Percentiles rank a stretch among this genome's conserved stretches.
These are phyloP conservation scores for Coprinellus aureogranulatus DNA, from an alignment of 768 basidiomycete species.

Conservation along the genomic window DNA sequence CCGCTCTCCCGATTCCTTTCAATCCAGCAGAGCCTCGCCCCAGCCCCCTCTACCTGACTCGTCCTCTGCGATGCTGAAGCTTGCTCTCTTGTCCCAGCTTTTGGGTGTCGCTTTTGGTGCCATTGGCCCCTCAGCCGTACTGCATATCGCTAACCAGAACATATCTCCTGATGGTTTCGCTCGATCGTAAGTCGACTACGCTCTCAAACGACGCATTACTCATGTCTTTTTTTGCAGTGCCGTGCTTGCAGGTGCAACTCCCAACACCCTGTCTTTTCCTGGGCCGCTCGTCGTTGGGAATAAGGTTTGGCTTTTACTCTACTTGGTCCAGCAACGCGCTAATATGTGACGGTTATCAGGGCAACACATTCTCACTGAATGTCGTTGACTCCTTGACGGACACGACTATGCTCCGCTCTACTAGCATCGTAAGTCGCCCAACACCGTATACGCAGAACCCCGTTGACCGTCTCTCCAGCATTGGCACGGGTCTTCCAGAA, in stretches of 20 bases:
- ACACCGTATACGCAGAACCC: neutral
- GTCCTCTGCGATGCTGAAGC: neutral
- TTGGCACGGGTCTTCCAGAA: constrained; percentile 35
- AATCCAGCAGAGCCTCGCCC: neutral
- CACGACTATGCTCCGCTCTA: constrained; percentile 34
- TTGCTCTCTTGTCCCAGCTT: neutral
- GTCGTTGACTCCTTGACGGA: constrained; percentile 39
- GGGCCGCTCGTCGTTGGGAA: constrained; percentile 28
- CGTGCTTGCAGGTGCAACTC: constrained; percentile 29
- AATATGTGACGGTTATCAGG: constrained; percentile 19
- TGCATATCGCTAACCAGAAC: constrained; percentile 5
- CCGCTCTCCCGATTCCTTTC: neutral
- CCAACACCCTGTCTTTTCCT: constrained; percentile 20
- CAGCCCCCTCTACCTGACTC: neutral
- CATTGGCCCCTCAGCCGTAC: constrained; percentile 3
- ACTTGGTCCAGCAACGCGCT: neutral
- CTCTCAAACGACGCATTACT: neutral
- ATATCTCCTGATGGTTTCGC: constrained; percentile 10
- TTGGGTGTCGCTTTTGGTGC: constrained; percentile 5
- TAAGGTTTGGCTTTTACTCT: constrained; percentile 18
- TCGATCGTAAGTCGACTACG: constrained; percentile 4
- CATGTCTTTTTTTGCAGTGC: constrained; percentile 16
- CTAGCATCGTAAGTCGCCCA: constrained; percentile 35
- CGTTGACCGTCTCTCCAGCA: constrained; percentile 17
- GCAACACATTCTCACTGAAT: constrained; percentile 39